Conservation (phyloP, 352 stramenopile species). For the Blastocystis sp. region DNA sequence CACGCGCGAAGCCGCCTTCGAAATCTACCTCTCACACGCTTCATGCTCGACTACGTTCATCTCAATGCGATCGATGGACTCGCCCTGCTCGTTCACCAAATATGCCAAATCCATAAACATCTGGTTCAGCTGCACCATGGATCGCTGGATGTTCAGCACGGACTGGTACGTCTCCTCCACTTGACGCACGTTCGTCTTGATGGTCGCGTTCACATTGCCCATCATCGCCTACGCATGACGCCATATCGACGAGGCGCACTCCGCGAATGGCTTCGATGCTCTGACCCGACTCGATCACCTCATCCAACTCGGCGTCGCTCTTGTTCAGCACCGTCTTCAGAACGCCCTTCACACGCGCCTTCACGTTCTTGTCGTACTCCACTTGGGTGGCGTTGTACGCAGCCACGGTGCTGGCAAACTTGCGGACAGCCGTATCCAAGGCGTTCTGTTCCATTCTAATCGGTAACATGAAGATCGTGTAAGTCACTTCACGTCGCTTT, state of each 20-base stretch:
- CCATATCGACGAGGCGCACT: background rate
- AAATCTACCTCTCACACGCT: constrained; percentile 39
- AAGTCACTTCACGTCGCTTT: constrained; percentile 51
- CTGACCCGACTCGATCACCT: constrained; percentile 58
- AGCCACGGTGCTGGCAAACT: constrained; percentile 48
- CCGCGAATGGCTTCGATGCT: constrained; percentile 67
- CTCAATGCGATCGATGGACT: constrained; percentile 72
- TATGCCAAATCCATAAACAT: constrained; percentile 74
- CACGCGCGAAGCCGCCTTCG: constrained; percentile 46
- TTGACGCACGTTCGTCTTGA: constrained; percentile 72
- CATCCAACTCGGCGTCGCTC: constrained; percentile 49
- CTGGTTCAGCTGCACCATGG: constrained; percentile 72
- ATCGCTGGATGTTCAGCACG: constrained; percentile 72
- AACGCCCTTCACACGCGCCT: constrained; percentile 66
- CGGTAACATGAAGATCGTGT: background rate
- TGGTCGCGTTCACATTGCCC: constrained; percentile 70
- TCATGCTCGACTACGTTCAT: constrained; percentile 18
- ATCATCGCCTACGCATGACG: constrained; percentile 65
- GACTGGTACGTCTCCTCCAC: constrained; percentile 72
- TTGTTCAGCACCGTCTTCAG: constrained; percentile 68
- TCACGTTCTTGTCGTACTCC: constrained; percentile 74
- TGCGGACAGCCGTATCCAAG: constrained; percentile 66
- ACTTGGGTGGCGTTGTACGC: constrained; percentile 66
- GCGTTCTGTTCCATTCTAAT: constrained; percentile 69
- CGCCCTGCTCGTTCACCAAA: constrained; percentile 70